A percentile compares a stretch with the other conserved stretches of the same genome.
Evolutionary conservation across 2,329 filamentous ascomycete genomes (phyloP).

Genomic region (Hypoxylon sp.): DNA sequence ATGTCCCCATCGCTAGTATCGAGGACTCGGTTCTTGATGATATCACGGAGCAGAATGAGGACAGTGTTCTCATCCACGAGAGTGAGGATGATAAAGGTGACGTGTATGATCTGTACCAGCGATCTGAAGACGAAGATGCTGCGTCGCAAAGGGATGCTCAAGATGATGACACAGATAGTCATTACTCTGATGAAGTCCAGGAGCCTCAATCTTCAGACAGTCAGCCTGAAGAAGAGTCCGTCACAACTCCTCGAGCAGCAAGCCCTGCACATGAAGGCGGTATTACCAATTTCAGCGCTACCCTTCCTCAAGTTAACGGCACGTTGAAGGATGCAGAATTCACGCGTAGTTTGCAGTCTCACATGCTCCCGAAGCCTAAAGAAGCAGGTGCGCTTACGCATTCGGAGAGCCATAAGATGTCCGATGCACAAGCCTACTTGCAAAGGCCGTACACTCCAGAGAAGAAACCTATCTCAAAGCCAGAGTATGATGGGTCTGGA

Average conservation of each 20-base stretch:
- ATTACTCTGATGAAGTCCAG: constrained; percentile 65
- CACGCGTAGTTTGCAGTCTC: constrained; percentile 62
- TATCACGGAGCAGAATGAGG: constrained; percentile 64
- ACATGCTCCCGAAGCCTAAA: constrained; percentile 62
- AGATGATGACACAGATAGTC: constrained; percentile 69
- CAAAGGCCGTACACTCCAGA: constrained; percentile 66
- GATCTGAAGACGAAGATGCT: constrained; percentile 60
- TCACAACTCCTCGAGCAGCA: constrained; percentile 65
- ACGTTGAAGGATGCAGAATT: constrained; percentile 57
- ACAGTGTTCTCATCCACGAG: constrained; percentile 77
- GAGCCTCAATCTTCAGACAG: constrained; percentile 47
- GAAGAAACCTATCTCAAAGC: constrained; percentile 66
- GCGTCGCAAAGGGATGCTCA: constrained; percentile 54
- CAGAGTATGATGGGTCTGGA: constrained; percentile 74
- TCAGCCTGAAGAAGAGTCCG: constrained; percentile 61
- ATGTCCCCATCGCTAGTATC: constrained; percentile 89
- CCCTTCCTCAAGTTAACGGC: constrained; percentile 59
- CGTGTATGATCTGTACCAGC: constrained; percentile 77
- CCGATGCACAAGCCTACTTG: constrained; percentile 56
- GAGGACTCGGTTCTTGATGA: constrained; percentile 76
- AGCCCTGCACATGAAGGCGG: constrained; percentile 56
- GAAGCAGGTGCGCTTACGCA: constrained; percentile 55
- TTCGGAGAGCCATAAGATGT: constrained; percentile 55
- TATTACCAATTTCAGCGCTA: constrained; percentile 54
- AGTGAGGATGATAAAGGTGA: constrained; percentile 74